Conservation (phyloP, 2,329 filamentous ascomycete genomes). For the Colletotrichum agaves region DNA sequence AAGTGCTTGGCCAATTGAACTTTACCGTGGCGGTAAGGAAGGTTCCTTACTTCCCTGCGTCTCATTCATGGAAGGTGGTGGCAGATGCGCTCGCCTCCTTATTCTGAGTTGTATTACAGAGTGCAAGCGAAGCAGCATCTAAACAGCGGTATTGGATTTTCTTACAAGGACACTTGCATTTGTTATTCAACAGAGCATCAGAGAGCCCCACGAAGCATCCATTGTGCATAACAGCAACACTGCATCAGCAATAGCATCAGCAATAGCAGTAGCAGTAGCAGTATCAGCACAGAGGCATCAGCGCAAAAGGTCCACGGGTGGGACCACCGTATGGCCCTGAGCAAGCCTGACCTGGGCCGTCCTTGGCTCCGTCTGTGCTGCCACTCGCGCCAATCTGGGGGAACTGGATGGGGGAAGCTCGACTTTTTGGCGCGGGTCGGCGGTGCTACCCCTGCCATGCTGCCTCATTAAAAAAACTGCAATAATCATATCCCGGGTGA, state of each 20-base stretch:
- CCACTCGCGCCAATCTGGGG: slow-evolving; percentile 37
- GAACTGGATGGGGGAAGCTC: slow-evolving; percentile 31
- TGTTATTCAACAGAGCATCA: too few relatives aligned
- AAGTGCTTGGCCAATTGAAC: not conserved
- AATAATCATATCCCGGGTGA: slow-evolving; percentile 37
- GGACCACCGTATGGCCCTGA: slow-evolving; percentile 34
- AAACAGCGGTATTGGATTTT: too few relatives aligned
- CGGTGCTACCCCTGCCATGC: slow-evolving; percentile 37
- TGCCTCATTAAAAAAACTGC: slow-evolving; percentile 38
- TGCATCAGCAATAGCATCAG: too few relatives aligned
- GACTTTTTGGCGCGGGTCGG: slow-evolving; percentile 26
- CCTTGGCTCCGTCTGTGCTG: slow-evolving; percentile 38
- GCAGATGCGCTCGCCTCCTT: not conserved
- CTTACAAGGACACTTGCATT: too few relatives aligned
- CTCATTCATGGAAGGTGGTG: slow-evolving; percentile 3
- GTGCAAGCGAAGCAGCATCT: too few relatives aligned
- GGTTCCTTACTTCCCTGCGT: not conserved
- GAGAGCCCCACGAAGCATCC: too few relatives aligned
- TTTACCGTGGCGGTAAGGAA: not conserved
- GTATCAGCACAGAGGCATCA: not conserved
- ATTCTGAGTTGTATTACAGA: too few relatives aligned
- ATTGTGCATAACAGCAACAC: too few relatives aligned
- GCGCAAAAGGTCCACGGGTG: slow-evolving; percentile 1
- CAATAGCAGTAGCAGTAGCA: too few relatives aligned
- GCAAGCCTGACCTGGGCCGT: slow-evolving; percentile 32